Evolutionary conservation across 2,329 filamentous ascomycete species (phyloP), one percentile per base, ranked within the genome.

Genomic region (Thermothelomyces thermophilus): DNA sequence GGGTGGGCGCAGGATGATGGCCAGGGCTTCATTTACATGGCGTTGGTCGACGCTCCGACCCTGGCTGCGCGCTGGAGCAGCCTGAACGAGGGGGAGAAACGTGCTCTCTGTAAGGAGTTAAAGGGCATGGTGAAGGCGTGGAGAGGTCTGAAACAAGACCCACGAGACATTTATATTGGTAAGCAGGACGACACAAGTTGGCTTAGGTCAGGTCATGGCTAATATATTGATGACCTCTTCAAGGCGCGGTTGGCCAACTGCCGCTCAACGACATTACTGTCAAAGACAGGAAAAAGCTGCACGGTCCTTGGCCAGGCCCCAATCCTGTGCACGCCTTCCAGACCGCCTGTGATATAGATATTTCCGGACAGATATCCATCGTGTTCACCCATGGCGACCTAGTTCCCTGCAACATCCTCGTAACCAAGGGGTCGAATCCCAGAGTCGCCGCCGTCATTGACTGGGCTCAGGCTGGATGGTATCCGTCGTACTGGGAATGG

Each of bases 401-500:
- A 10, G 40, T 45, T 6, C 14, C 41, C 11, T 41, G 45, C 41
- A 52, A 52, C 24, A 41, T 48, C 5, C 41, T 52, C 8, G 36
- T 52, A 7, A 30, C 42, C 3, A 5, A 3, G 9, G 48, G 48
- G 11, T 16, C 46, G 11, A 33, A 52, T 20, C 41, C 45, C 3
- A 45, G 19, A 20, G 45, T 45, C 17, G 46, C 41, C 16, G 45
- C 50, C 10, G 33, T 48, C 45, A 48, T 52, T 16, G 50, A 52
- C 35, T 52, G 45, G 50, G 50, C 28, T n/a, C 46, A 45, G 28
- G 35, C 35, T 13, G 50, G 50, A 2, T 52, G 45, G 50, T 52
- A 48, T 26, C 46, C 50, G 19, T 48, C 35, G 10, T 48, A 45
- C 17, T 52, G 50, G 50, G 45, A 52, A 33, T 52, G 42, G 34